These are phyloP conservation scores for Suillus tomentosus DNA, from an alignment of 768 basidiomycete genomes.

Conservation along the genomic window DNA sequence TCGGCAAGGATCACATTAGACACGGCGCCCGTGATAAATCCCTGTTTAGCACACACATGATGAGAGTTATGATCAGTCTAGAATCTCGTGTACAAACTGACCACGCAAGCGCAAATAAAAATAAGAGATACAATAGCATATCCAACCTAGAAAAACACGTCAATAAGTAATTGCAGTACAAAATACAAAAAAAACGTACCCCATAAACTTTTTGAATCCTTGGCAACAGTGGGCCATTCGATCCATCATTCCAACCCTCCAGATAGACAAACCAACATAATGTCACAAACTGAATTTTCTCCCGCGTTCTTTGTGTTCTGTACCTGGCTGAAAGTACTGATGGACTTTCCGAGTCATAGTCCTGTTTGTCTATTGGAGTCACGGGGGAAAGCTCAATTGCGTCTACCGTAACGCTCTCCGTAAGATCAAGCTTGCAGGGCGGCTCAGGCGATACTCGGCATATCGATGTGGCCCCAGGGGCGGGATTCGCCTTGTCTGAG, in stretches of 20 bases:
- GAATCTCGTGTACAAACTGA: constrained; percentile 20
- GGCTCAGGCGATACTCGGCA: constrained; percentile 9
- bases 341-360: not conserved
- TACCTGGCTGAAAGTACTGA: constrained; percentile 8
- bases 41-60: constrained; percentile 23
- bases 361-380: not conserved
- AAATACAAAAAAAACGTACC: constrained; percentile 22
- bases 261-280: constrained; percentile 39
- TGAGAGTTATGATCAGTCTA: not conserved
- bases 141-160: constrained; percentile 31
- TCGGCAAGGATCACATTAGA: constrained; percentile 50
- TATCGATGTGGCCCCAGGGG: constrained; percentile 11
- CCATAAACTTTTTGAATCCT: constrained; percentile 39
- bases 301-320: constrained; percentile 24
- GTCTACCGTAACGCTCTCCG: not conserved
- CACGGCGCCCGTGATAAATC: constrained; percentile 46
- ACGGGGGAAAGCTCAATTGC: constrained; percentile 8
- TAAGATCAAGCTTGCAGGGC: constrained; percentile 11
- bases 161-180: not conserved
- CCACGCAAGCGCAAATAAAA: constrained; percentile 43
- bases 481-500: constrained; percentile 7
- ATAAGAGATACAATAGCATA: constrained; percentile 44
- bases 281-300: constrained; percentile 33
- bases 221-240: constrained; percentile 41
- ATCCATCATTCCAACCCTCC: constrained; percentile 41